Base-by-base conservation (phyloP, 2,329 filamentous ascomycete species). In the Cytospora chrysosperma region DNA sequence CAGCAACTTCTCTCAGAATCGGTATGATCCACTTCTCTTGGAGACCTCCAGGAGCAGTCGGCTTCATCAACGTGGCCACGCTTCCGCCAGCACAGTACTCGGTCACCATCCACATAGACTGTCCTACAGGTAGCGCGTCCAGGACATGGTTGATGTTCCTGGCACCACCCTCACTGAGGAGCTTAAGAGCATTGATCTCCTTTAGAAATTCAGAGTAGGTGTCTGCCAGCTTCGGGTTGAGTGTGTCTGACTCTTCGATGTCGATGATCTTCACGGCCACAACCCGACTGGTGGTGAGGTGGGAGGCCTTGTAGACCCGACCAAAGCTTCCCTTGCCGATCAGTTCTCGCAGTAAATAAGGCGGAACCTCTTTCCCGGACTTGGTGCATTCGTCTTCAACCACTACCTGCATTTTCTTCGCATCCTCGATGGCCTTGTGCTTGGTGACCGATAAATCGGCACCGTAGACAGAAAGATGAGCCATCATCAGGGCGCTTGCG, bases 31-130 rank as follows among this genome's bases (percentile, higher is more conserved):
- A 89, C 72, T 86, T 88, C 77, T 90, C 88, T 69, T 86, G 83
- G n/a, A 90, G 75, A 2, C 87, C 87, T 1, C 84, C 84, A 0
- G 86, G 85, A 3, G 82, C 80, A 1, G 85, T 89, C n/a, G 88
- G 86, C 72, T 84, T 85, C 86, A 88, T 88, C 64, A 85, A 83
- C 66, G 83, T 93, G 68, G 85, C 88, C 73, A 96, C 88, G 73
- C 91, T 95, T 56, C 92, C 92, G 66, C 92, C 92, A 7, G 89
- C 90, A 70, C 91, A 93, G 74, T 93, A 93, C 76, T 95, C 91
- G 64, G 90, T 93, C 62, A 95, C 86, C 79, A 95, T 91, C 92
- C 92, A 96, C 78, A 96, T 88, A 65, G 91, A 86, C 69, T 90
- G 88, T 50, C 90, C 89, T 43, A 94, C 86, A 10, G 90, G 87